Base-by-base conservation (phyloP, 2,329 filamentous ascomycete genomes). In the Fusarium sp. region DNA sequence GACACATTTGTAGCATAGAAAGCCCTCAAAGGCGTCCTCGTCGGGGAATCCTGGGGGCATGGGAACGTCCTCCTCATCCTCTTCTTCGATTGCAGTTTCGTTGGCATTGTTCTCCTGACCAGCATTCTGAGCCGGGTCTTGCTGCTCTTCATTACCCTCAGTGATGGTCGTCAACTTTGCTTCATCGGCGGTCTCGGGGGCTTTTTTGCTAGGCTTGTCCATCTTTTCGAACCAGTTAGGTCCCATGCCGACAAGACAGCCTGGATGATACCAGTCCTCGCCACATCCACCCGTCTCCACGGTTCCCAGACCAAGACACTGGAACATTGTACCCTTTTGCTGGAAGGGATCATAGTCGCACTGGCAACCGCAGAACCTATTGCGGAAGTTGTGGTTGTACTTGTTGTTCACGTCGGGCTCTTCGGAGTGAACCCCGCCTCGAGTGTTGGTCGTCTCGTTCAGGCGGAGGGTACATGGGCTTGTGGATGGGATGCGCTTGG, bases 321-420 rank as follows among this genome's bases (percentile, higher is more conserved):
- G 95, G 69, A 96, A 99, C 95, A 99, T 99, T 35, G 93, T 98
- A 0, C 94, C 94, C 69, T 94, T 96, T 74, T 99, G 93, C 73
- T 91, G 83, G 43, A 94, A 86, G 0, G 94, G 88, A 73, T 97
- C 91, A 73, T 99, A 99, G 58, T 93, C 87, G 71, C 93, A 90
- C 28, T 86, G 86, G 72, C 95, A 99, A 2, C 90, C 91, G 75
- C 95, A 99, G 78, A 99, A 99, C 40, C 84, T 86, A 71, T 98
- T 98, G 67, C 87, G 85, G 71, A 96, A 99, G 79, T 99, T 99
- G 60, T 97, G 91, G 72, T 97, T 97, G 80, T 99, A 99, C 69
- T 85, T 89, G 79, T 99, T 98, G 65, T 83, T 87, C 36, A 81
- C 79, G 13, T 88, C 83, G 6, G 93, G 85, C 63, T 87, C 80